Evolutionary conservation across 2,329 filamentous ascomycete species (phyloP).

Genomic region (Trichophyton verrucosum): DNA sequence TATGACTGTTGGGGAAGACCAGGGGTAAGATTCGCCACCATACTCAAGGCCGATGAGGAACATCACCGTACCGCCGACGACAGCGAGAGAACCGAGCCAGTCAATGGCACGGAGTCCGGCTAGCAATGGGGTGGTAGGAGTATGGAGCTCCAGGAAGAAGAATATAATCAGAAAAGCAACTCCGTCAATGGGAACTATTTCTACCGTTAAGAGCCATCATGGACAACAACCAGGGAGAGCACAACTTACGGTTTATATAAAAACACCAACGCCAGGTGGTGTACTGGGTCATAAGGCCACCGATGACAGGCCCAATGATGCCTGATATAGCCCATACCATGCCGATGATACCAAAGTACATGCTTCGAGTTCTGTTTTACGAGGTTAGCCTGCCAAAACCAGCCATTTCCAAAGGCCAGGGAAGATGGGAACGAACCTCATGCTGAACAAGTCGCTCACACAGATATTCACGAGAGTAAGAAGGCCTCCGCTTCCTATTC

Average conservation of each 20-base stretch:
- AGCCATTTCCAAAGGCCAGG: neutral
- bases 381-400: neutral
- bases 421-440: slow-evolving; percentile 29
- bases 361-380: slow-evolving; percentile 41
- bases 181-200: slow-evolving; percentile 45
- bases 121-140: slow-evolving; percentile 45
- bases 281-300: slow-evolving; percentile 34
- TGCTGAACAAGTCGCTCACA: slow-evolving; percentile 52
- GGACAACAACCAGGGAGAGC: neutral
- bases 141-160: slow-evolving; percentile 50
- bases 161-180: slow-evolving; percentile 42
- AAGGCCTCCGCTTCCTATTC: slow-evolving; percentile 51
- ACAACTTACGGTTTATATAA: slow-evolving; percentile 42
- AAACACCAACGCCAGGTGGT: slow-evolving; percentile 51
- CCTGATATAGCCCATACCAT: slow-evolving; percentile 38
- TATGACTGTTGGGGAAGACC: slow-evolving; percentile 61
- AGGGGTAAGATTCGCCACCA: slow-evolving; percentile 63
- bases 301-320: slow-evolving; percentile 17
- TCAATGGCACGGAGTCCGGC: slow-evolving; percentile 50
- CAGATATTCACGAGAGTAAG: slow-evolving; percentile 52
- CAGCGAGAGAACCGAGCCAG: slow-evolving; percentile 44
- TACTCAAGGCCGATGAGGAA: slow-evolving; percentile 76
- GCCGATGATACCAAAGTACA: slow-evolving; percentile 34
- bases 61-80: slow-evolving; percentile 67
- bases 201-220: neutral